Conservation (phyloP, 352 stramenopile genomes). For the Phytophthora cactorum region DNA sequence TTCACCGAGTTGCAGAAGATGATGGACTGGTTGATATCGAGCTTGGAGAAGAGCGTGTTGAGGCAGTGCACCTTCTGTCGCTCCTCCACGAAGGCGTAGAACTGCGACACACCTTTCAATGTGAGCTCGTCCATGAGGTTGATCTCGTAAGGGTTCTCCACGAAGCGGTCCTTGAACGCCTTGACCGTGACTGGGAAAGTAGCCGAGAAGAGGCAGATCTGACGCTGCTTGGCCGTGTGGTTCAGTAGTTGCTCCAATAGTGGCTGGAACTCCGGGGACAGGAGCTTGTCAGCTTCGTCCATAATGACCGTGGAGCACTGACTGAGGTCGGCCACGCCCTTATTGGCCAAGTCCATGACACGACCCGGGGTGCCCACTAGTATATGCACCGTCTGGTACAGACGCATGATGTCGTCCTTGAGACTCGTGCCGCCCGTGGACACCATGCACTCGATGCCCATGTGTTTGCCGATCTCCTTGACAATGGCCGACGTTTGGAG, state of each 20-base stretch:
- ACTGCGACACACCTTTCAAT: conserved; percentile 99
- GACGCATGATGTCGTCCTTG: conserved; percentile 99
- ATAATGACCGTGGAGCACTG: conserved; percentile 98
- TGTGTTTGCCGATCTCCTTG: conserved; percentile 99
- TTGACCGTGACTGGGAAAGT: conserved; percentile 99
- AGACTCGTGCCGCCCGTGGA: conserved; percentile 98
- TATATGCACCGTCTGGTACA: conserved; percentile 99
- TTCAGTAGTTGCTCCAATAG: conserved; percentile 98
- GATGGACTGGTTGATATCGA: conserved; percentile 99
- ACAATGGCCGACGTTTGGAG: conserved; percentile 98
- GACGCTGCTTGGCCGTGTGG: conserved; percentile 91
- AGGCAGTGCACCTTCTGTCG: conserved; percentile 99
- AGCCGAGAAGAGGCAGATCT: conserved; percentile 99
- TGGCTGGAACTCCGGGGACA: conserved; percentile 98
- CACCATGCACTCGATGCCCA: conserved; percentile 97
- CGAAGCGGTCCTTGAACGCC: conserved; percentile 98
- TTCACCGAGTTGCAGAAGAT: conserved; percentile 99
- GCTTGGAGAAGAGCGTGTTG: conserved; percentile 99
- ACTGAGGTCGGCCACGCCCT: conserved; percentile 97
- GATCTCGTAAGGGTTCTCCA: conserved; percentile 99
- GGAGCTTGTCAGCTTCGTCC: conserved; percentile 99
- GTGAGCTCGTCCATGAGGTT: conserved; percentile 99
- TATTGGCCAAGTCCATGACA: conserved; percentile 98
- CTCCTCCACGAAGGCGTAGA: conserved; percentile 99
- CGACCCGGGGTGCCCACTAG: conserved; percentile 98